phyloP scores from a whole-genome alignment of 768 basidiomycete genomes.

The Amyloporia xantha region DNA sequence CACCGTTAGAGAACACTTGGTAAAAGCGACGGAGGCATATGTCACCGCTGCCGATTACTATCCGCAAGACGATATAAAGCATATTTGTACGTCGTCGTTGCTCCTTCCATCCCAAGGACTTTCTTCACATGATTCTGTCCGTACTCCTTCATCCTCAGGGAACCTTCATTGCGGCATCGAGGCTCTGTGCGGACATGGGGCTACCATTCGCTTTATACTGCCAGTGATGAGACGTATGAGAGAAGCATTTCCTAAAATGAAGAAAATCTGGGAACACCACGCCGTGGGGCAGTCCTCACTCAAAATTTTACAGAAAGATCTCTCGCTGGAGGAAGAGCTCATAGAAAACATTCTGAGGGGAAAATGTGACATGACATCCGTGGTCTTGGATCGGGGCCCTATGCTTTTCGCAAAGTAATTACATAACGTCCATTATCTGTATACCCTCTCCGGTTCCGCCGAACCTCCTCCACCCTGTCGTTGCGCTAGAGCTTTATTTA shows the following conservation, averaged over 20 bases:
- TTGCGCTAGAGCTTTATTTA: too few relatives aligned
- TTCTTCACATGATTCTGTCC: neutral
- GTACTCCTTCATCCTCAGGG: neutral
- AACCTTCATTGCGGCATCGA: neutral
- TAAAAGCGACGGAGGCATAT: neutral
- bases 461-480: too few relatives aligned
- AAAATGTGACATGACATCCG: too few relatives aligned
- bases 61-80: neutral
- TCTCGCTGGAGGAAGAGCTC: neutral
- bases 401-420: too few relatives aligned
- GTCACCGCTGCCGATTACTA: neutral
- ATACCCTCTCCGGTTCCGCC: too few relatives aligned
- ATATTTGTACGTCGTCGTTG: neutral
- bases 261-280: neutral
- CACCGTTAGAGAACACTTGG: neutral
- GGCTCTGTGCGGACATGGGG: neutral
- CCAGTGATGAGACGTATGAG: neutral
- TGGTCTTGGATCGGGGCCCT: too few relatives aligned
- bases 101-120: too few relatives aligned
- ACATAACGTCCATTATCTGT: too few relatives aligned
- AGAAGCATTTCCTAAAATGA: neutral
- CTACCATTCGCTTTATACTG: neutral
- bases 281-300: neutral
- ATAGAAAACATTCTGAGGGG: neutral
- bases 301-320: neutral